Base-by-base conservation (phyloP, 352 stramenopile genomes). In the Blastocystis sp. region DNA sequence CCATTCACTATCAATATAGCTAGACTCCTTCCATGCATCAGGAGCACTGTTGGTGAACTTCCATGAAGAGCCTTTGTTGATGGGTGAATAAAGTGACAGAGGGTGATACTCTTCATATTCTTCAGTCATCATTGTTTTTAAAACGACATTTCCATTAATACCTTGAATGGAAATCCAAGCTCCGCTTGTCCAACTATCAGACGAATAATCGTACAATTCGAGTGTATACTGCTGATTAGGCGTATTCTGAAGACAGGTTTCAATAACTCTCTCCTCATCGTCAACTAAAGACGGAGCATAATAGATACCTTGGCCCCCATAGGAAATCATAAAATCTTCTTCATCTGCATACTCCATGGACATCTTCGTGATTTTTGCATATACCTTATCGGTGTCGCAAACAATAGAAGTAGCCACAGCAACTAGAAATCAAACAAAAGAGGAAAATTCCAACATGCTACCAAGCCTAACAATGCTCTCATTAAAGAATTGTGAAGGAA, bases 71-170 rank as follows among this genome's bases (percentile, higher is more conserved):
- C 39, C 37, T 19, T 75, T 75, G 32, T 24, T 0, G 24, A 75
- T 29, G 37, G 32, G 32, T 16, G 24, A 75, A 42, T 75, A 54
- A 19, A 75, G 65, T 1, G 65, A 43, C 21, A 75, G 52, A 46
- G 19, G 21, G 35, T 29, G 35, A 24, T 7, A 27, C 24, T 75
- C 65, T 21, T 54, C 9, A 32, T 24, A n/a, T 1, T 49, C 29
- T n/a, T 49, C 29, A 21, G 39, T 75, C 65, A 75, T 54, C 1
- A 75, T 56, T 1, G 49, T 21, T 46, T 75, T 75, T 39, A 75
- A 75, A 49, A 75, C 65, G 19, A 49, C 29, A 19, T 75, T 75
- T 19, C 29, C 65, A 29, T 75, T 56, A n/a, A 54, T 54, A 54
- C 29, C 65, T 7, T 29, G 12, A 29, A 75, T 49, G 37, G 32